Conservation (phyloP, 768 basidiomycete genomes). For the Lenzites betulinus region DNA sequence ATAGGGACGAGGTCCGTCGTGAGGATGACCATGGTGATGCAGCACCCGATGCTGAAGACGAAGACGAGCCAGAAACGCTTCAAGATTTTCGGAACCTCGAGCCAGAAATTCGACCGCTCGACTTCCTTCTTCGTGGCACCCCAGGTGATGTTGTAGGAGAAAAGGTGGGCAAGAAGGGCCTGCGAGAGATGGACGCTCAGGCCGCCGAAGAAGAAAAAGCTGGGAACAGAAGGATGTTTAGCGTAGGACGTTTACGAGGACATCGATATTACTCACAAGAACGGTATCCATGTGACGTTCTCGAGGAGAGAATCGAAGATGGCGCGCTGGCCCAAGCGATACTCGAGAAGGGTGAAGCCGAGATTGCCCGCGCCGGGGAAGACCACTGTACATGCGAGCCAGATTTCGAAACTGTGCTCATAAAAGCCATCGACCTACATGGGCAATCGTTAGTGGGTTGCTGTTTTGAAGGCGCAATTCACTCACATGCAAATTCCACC, state of each 20-base stretch:
- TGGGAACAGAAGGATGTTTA: conserved; percentile 16
- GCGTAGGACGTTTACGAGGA: background rate
- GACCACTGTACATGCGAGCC: conserved; percentile 70
- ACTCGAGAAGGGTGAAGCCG: conserved; percentile 71
- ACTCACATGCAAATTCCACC: conserved; percentile 37
- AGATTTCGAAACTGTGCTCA: conserved; percentile 71
- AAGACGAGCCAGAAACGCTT: conserved; percentile 76
- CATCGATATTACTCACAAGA: conserved; percentile 55
- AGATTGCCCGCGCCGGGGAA: conserved; percentile 70
- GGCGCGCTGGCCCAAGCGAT: conserved; percentile 60
- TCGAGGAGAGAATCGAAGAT: conserved; percentile 53
- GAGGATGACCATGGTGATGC: conserved; percentile 60
- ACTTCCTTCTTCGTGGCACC: conserved; percentile 76
- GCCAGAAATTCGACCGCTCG: conserved; percentile 86
- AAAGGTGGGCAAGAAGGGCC: conserved; percentile 55
- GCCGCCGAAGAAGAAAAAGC: conserved; percentile 59
- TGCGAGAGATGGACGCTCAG: conserved; percentile 53
- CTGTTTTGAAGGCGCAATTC: background rate
- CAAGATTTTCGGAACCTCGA: conserved; percentile 82
- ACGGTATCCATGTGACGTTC: conserved; percentile 65
- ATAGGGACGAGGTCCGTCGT: conserved; percentile 52
- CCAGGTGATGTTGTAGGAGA: conserved; percentile 63
- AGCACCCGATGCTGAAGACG: conserved; percentile 49
- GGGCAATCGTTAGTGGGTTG: background rate
- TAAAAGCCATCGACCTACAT: conserved; percentile 65